A percentile compares a stretch with the other conserved stretches of the same genome.
Evolutionary conservation across 768 basidiomycete species (phyloP).

Genomic region (Naganishia friedmannii): DNA sequence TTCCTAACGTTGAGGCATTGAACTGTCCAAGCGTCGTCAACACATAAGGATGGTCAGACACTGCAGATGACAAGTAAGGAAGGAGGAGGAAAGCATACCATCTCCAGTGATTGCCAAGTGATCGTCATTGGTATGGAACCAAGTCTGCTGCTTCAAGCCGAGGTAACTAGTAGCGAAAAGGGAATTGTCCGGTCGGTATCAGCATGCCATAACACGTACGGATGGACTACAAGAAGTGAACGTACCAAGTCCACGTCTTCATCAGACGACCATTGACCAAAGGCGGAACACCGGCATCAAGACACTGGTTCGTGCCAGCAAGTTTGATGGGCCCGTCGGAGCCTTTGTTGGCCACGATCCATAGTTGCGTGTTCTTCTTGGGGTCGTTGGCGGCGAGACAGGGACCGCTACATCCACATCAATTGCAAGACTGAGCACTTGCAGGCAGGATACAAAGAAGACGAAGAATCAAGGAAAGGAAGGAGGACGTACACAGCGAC

Average conservation of each 20-base stretch:
- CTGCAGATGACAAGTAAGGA: too few relatives aligned
- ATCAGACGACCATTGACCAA: slow-evolving; percentile 4
- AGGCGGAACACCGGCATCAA: slow-evolving; percentile 26
- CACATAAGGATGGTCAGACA: too few relatives aligned
- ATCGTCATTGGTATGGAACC: slow-evolving; percentile 2
- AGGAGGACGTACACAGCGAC: slow-evolving; percentile 5
- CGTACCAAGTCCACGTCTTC: slow-evolving; percentile 32
- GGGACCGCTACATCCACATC: background rate
- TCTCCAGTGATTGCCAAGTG: slow-evolving; percentile 17
- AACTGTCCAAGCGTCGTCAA: background rate
- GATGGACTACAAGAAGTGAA: background rate
- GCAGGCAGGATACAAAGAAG: too few relatives aligned
- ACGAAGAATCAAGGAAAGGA: too few relatives aligned
- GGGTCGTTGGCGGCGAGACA: background rate
- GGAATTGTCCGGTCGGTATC: too few relatives aligned
- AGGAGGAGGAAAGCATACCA: background rate
- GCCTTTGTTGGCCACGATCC: slow-evolving; percentile 18
- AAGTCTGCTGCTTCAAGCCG: slow-evolving; percentile 6
- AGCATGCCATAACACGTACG: too few relatives aligned
- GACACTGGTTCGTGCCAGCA: slow-evolving; percentile 20
- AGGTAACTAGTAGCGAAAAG: background rate
- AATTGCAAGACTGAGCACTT: too few relatives aligned
- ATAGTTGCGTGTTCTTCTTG: slow-evolving; percentile 16
- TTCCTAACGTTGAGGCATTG: slow-evolving; percentile 24
- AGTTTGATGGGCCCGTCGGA: slow-evolving; percentile 17